Conservation (phyloP, 306 rosid species). For the Cucurbita moschata region DNA sequence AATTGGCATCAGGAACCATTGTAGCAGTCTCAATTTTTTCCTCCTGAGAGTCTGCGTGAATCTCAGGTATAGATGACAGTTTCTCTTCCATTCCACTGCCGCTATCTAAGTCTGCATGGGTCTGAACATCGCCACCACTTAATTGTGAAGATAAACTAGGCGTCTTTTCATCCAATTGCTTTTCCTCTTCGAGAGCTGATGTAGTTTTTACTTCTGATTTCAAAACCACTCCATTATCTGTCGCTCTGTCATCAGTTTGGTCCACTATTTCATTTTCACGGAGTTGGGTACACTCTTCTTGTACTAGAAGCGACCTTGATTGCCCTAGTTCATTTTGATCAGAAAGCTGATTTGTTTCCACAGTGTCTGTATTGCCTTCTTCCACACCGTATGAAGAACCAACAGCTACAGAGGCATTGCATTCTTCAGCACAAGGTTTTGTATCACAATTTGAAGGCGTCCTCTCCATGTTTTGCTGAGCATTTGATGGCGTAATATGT, state of each 20-base stretch:
- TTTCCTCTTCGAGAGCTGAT: slow-evolving; percentile 24
- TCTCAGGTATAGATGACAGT: slow-evolving; percentile 7
- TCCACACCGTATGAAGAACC: slow-evolving; percentile 12
- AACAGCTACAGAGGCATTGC: slow-evolving; percentile 6
- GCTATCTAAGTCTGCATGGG: slow-evolving; percentile 6
- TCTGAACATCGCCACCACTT: slow-evolving; percentile 18
- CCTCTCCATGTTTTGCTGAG: slow-evolving; percentile 15
- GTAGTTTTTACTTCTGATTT: slow-evolving; percentile 21
- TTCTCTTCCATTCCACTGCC: slow-evolving; percentile 8
- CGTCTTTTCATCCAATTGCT: slow-evolving; percentile 29
- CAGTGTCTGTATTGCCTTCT: slow-evolving; percentile 29
- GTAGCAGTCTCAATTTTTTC: slow-evolving; percentile 14
- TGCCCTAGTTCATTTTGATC: slow-evolving; percentile 24
- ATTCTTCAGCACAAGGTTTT: slow-evolving; percentile 17
- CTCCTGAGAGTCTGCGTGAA: slow-evolving; percentile 7
- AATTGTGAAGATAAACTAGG: slow-evolving; percentile 31
- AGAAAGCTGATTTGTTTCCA: slow-evolving; percentile 17
- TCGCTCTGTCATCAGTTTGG: slow-evolving; percentile 18
- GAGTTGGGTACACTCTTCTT: slow-evolving; percentile 11
- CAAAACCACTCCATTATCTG: slow-evolving; percentile 18
- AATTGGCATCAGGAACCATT: slow-evolving; percentile 9
- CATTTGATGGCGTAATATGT: background rate
- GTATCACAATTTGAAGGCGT: slow-evolving; percentile 7
- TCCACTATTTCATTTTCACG: slow-evolving; percentile 28
- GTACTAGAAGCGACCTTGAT: slow-evolving; percentile 10